phyloP scores from a whole-genome alignment of 805 yeast genomes.

The Priceomyces melissophilus region DNA sequence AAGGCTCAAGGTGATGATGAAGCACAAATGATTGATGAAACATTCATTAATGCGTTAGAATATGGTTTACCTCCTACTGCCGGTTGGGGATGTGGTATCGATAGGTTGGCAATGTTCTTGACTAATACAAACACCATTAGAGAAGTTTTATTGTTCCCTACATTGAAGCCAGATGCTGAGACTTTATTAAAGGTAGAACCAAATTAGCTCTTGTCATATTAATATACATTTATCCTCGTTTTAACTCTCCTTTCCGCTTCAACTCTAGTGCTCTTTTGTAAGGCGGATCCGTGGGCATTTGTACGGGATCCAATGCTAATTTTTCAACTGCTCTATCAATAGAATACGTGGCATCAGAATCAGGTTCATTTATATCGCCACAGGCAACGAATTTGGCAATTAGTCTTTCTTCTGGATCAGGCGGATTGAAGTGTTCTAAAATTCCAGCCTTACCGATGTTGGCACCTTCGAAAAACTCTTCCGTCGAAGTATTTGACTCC shows the following conservation, averaged over 20 bases:
- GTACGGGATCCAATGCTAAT: slow-evolving; percentile 81
- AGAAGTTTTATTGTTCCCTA: slow-evolving; percentile 97
- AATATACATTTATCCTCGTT: slow-evolving; percentile 10
- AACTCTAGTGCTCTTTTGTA: slow-evolving; percentile 87
- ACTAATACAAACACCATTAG: slow-evolving; percentile 95
- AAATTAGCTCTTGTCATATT: background rate
- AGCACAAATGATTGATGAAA: slow-evolving; percentile 95
- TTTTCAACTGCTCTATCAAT: slow-evolving; percentile 39
- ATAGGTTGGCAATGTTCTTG: slow-evolving; percentile 96
- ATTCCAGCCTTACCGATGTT: slow-evolving; percentile 54
- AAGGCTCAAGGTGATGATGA: slow-evolving; percentile 99
- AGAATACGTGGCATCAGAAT: slow-evolving; percentile 92
- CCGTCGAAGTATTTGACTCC: slow-evolving; percentile 59
- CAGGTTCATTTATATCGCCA: slow-evolving; percentile 84
- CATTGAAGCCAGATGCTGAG: slow-evolving; percentile 87
- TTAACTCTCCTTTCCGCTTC: slow-evolving; percentile 64
- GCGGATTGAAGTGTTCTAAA: slow-evolving; percentile 45
- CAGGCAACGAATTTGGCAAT: slow-evolving; percentile 95
- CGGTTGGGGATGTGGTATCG: slow-evolving; percentile 99
- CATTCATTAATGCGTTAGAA: slow-evolving; percentile 95
- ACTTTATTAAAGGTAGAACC: slow-evolving; percentile 3
- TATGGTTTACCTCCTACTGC: slow-evolving; percentile 99
- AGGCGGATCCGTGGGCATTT: slow-evolving; percentile 95
- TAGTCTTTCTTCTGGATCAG: slow-evolving; percentile 56
- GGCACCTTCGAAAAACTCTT: slow-evolving; percentile 72